Conservation (phyloP, 2,329 filamentous ascomycete genomes). For the Xylaria sp. region DNA sequence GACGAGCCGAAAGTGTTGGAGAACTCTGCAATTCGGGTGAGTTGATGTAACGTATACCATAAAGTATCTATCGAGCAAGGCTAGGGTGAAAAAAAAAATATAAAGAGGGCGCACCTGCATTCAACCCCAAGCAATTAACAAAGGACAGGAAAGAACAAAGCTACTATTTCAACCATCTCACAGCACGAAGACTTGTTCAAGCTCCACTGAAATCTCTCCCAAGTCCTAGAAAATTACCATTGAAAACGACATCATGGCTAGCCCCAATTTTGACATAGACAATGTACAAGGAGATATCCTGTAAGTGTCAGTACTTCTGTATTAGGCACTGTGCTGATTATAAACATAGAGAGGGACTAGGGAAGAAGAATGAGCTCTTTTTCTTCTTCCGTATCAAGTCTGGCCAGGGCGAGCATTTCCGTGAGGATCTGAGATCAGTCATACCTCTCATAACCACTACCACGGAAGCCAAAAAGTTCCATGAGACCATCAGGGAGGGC, state of each 20-base stretch:
- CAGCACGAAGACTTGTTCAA: neutral
- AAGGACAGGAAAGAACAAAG: neutral
- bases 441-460: constrained; percentile 25
- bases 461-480: constrained; percentile 26
- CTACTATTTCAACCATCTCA: too few species aligned
- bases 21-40: neutral
- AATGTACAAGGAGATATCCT: constrained; percentile 31
- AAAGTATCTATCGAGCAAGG: neutral
- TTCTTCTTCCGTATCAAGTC: constrained; percentile 25
- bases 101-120: neutral
- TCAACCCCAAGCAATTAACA: neutral
- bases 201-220: neutral
- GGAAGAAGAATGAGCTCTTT: constrained; percentile 27
- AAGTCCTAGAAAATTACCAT: neutral
- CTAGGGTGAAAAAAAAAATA: neutral
- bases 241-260: constrained; percentile 11
- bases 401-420: constrained; percentile 16
- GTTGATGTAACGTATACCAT: neutral
- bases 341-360: constrained; percentile 22
- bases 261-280: constrained; percentile 22
- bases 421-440: constrained; percentile 13
- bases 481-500: constrained; percentile 10
- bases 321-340: neutral
- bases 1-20: neutral
- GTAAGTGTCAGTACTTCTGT: neutral